phyloP scores from a whole-genome alignment of 2,329 filamentous ascomycete species.

The Lecanosticta acicola region DNA sequence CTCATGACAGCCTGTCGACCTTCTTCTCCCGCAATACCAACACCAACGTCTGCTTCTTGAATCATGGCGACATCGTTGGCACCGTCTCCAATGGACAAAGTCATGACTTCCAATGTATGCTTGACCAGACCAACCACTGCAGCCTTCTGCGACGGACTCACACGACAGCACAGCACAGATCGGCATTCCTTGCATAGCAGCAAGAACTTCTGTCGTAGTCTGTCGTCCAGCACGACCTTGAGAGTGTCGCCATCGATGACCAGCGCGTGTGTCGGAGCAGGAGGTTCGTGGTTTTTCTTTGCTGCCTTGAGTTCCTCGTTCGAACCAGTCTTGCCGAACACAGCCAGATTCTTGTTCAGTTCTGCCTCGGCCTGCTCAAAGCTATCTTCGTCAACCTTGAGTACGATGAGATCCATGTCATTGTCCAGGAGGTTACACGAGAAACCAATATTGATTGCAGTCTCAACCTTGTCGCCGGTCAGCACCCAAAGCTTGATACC shows the following conservation, averaged over 20 bases:
- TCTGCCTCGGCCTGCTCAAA: constrained; percentile 60
- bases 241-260: constrained; percentile 94
- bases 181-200: constrained; percentile 95
- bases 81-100: constrained; percentile 84
- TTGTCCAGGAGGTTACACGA: constrained; percentile 97
- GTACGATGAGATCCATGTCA: constrained; percentile 90
- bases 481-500: constrained; percentile 99
- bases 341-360: constrained; percentile 65
- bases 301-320: constrained; percentile 79
- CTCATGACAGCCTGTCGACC: constrained; percentile 93
- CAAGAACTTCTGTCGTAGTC: constrained; percentile 84
- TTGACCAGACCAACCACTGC: constrained; percentile 97
- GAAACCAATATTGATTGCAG: constrained; percentile 98
- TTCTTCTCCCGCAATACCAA: constrained; percentile 90
- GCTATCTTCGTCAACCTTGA: constrained; percentile 76
- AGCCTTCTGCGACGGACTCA: constrained; percentile 93
- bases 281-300: constrained; percentile 76
- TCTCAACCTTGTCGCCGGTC: constrained; percentile 97
- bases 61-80: constrained; percentile 98
- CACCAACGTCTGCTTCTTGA: constrained; percentile 92
- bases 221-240: constrained; percentile 76
- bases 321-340: constrained; percentile 74
- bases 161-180: constrained; percentile 92
- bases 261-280: constrained; percentile 80
- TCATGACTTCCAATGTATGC: constrained; percentile 91